A percentile compares a stretch with the other conserved stretches of the same genome.
Conservation (phyloP, 2,329 filamentous ascomycete genomes). For the Colletotrichum sp. region DNA sequence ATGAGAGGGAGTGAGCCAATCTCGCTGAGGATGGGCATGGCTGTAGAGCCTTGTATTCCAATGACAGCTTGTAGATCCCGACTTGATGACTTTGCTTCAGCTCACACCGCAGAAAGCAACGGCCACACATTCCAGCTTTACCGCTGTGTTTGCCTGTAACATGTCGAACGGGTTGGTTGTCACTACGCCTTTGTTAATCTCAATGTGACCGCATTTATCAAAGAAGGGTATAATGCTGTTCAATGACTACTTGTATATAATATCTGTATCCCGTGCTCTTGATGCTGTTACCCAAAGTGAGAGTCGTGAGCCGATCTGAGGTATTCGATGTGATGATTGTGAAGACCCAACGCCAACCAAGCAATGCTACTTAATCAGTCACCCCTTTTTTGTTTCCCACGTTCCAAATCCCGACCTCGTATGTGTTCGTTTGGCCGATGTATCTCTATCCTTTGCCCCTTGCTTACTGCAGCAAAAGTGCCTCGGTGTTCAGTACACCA, state of each 20-base stretch:
- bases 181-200: neutral
- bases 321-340: neutral
- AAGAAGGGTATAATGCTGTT: neutral
- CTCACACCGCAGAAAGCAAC: neutral
- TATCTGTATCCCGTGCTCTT: neutral
- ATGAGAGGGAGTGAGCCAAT: neutral
- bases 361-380: neutral
- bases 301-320: neutral
- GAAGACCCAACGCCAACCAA: neutral
- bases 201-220: neutral
- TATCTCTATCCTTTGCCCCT: neutral
- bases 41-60: neutral
- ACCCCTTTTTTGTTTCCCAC: neutral
- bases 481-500: conserved; percentile 66
- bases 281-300: neutral
- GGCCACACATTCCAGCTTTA: neutral
- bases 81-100: neutral
- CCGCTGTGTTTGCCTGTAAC: neutral
- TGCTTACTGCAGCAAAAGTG: conserved; percentile 57
- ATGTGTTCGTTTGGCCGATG: neutral
- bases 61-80: neutral
- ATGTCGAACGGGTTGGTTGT: neutral
- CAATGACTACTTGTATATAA: conserved; percentile 6
- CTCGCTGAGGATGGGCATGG: neutral
- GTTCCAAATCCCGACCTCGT: neutral